Conservation (phyloP, 495 filamentous ascomycete genomes). For the Pyronema omphalodes region DNA sequence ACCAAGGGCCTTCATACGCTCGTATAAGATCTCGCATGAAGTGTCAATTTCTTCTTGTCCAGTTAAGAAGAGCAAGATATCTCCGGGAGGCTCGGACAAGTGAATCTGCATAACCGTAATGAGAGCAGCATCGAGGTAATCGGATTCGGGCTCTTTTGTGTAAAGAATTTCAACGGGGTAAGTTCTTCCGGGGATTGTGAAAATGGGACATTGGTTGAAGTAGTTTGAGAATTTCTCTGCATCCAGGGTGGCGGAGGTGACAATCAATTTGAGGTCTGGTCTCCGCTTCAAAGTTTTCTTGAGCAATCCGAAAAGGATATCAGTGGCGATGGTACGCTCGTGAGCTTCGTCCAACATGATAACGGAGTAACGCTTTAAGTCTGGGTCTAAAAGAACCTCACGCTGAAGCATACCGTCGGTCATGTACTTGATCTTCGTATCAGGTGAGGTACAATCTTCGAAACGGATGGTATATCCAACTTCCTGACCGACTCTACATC, state of each 20-base stretch:
- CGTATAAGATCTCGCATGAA: slow-evolving; percentile 74
- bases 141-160: slow-evolving; percentile 78
- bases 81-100: slow-evolving; percentile 71
- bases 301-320: slow-evolving; percentile 82
- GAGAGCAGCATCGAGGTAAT: slow-evolving; percentile 90
- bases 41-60: slow-evolving; percentile 98
- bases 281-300: slow-evolving; percentile 83
- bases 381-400: slow-evolving; percentile 80
- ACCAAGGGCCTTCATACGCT: slow-evolving; percentile 91
- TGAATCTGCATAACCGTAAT: slow-evolving; percentile 98
- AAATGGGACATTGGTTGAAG: slow-evolving; percentile 86
- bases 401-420: slow-evolving; percentile 96
- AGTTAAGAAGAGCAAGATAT: slow-evolving; percentile 90
- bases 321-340: slow-evolving; percentile 89
- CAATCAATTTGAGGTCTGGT: slow-evolving; percentile 81
- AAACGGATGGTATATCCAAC: slow-evolving; percentile 98
- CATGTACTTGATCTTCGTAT: slow-evolving; percentile 97
- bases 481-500: slow-evolving; percentile 73
- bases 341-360: slow-evolving; percentile 99
- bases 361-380: slow-evolving; percentile 72
- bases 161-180: slow-evolving; percentile 93
- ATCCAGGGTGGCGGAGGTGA: slow-evolving; percentile 89
- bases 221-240: slow-evolving; percentile 95
- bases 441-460: slow-evolving; percentile 77
- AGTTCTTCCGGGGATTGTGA: slow-evolving; percentile 87